phyloP scores from a whole-genome alignment of 129 eudicot species.

The Flaveria robusta region DNA sequence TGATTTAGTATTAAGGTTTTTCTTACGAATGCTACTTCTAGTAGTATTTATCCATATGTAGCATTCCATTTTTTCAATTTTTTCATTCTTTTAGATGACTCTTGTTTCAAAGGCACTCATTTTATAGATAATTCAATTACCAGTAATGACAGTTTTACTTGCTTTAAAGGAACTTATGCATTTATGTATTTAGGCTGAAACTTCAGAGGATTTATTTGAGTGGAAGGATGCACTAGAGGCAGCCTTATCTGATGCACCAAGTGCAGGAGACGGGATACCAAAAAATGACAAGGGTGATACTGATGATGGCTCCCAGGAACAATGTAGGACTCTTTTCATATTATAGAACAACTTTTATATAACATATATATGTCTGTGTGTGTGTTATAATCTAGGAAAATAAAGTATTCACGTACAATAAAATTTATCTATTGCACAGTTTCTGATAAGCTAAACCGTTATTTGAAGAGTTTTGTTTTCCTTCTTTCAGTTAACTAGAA shows the following conservation, averaged over 20 bases:
- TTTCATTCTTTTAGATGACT: background rate
- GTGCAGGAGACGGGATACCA: conserved; percentile 59
- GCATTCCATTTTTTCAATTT: background rate
- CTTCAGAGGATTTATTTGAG: conserved; percentile 70
- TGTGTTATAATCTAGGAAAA: too few relatives aligned
- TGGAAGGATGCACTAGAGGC: conserved; percentile 93
- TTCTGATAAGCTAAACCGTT: background rate
- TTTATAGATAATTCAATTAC: background rate
- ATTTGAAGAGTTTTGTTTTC: background rate
- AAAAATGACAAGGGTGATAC: conserved; percentile 60
- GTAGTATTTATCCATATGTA: background rate
- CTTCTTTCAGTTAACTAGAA: background rate
- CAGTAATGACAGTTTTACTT: background rate
- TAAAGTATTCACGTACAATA: background rate
- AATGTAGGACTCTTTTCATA: conserved; percentile 45
- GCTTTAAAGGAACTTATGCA: background rate
- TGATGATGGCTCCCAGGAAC: conserved; percentile 57
- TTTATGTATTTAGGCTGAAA: conserved; percentile 75
- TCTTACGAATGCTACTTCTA: background rate
- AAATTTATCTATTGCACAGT: background rate
- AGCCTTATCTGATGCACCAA: conserved; percentile 88
- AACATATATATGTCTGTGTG: too few relatives aligned
- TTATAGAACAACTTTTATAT: background rate
- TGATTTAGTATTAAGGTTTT: background rate
- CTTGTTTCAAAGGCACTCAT: background rate